Conservation (phyloP, 2,329 filamentous ascomycete genomes). For the Proliferodiscus dingleyae region DNA sequence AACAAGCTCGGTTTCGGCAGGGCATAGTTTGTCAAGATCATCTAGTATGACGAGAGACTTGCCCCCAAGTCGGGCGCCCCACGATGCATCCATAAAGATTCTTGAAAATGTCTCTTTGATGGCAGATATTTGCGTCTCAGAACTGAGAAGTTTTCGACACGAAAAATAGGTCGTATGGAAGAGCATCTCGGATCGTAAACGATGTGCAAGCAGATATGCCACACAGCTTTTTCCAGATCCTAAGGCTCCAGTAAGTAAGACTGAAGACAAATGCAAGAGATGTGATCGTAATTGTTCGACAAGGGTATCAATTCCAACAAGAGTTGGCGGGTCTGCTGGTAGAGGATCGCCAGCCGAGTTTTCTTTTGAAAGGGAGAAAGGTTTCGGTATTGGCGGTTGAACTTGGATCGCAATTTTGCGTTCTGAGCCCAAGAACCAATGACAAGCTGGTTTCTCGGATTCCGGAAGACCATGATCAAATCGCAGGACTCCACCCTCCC, state of each 20-base stretch:
- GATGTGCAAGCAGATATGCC: slow-evolving; percentile 68
- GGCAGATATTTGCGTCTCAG: slow-evolving; percentile 82
- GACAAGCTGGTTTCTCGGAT: slow-evolving; percentile 43
- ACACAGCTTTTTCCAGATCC: slow-evolving; percentile 87
- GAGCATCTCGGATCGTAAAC: slow-evolving; percentile 65
- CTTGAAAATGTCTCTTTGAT: slow-evolving; percentile 85
- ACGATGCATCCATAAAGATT: slow-evolving; percentile 82
- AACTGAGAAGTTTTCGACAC: slow-evolving; percentile 80
- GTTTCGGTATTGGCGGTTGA: slow-evolving; percentile 66
- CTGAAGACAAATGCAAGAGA: slow-evolving; percentile 79
- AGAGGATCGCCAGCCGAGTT: slow-evolving; percentile 51
- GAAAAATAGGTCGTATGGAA: slow-evolving; percentile 84
- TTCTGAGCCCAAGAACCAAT: slow-evolving; percentile 77
- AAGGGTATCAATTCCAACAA: slow-evolving; percentile 82
- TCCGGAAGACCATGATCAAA: slow-evolving; percentile 59
- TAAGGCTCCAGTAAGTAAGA: slow-evolving; percentile 81
- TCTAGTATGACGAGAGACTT: slow-evolving; percentile 82
- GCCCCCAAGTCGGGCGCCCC: slow-evolving; percentile 84
- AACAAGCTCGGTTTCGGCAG: slow-evolving; percentile 89
- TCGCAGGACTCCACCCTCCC: slow-evolving; percentile 79
- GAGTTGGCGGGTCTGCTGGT: slow-evolving; percentile 44
- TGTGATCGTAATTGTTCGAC: slow-evolving; percentile 70
- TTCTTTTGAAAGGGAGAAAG: slow-evolving; percentile 47
- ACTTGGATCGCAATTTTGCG: slow-evolving; percentile 69
- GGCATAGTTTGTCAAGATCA: slow-evolving; percentile 88